Conservation (phyloP, 2,329 filamentous ascomycete genomes). For the Cladosporium colombiae region DNA sequence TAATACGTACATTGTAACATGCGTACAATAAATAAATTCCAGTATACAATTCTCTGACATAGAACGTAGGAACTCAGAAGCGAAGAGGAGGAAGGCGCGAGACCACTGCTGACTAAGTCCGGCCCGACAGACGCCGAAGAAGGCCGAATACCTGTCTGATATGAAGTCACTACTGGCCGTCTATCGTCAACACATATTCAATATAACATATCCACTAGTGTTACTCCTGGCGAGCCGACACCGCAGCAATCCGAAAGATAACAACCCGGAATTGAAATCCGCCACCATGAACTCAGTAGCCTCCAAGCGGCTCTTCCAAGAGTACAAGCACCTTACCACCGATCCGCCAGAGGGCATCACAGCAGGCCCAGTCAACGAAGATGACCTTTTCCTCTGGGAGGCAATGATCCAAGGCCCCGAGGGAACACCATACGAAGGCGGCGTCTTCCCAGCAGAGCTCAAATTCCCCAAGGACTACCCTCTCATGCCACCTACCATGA, state of each 20-base stretch:
- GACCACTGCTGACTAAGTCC: neutral
- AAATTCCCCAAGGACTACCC: constrained; percentile 96
- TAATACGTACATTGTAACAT: no score
- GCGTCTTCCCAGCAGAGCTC: constrained; percentile 91
- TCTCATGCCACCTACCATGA: constrained; percentile 94
- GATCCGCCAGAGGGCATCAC: constrained; percentile 98
- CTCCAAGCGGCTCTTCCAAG: constrained; percentile 82
- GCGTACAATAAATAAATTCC: no score
- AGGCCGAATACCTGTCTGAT: neutral
- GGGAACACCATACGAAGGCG: constrained; percentile 93
- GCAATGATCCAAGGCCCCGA: constrained; percentile 93
- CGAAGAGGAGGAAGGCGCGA: neutral
- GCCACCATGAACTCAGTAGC: constrained; percentile 50
- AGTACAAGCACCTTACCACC: constrained; percentile 91
- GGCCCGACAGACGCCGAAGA: neutral
- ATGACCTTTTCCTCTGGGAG: constrained; percentile 96
- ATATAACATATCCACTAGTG: neutral
- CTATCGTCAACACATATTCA: neutral
- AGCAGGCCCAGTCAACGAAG: constrained; percentile 87
- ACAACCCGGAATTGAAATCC: neutral
- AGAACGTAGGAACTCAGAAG: no score
- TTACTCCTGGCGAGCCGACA: neutral
- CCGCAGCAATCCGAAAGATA: neutral
- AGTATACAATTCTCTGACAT: neutral
- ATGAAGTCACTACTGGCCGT: neutral